A percentile compares a stretch with the other conserved stretches of the same genome.
Conservation (phyloP, 148 eudicot genomes). For the Rhododendron vialii region DNA sequence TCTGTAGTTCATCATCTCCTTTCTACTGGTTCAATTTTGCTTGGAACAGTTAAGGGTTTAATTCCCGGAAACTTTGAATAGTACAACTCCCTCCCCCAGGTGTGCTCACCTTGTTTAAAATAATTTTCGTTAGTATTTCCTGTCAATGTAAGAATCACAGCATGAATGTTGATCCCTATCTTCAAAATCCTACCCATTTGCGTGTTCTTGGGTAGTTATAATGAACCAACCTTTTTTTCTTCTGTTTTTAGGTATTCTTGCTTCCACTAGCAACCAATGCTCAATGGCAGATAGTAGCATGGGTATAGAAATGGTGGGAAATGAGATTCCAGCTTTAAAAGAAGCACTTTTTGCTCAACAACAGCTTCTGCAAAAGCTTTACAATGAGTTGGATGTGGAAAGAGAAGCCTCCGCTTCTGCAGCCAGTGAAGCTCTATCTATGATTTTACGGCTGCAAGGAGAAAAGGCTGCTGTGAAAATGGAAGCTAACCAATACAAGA, state of each 20-base stretch:
- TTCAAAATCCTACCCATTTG: background rate
- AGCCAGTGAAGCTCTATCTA: conserved; percentile 83
- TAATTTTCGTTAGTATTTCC: background rate
- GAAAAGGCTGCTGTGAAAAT: conserved; percentile 83
- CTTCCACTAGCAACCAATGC: background rate
- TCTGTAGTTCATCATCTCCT: background rate
- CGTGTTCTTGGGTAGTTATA: background rate
- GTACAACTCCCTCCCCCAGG: background rate
- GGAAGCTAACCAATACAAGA: conserved; percentile 89
- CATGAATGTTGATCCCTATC: background rate
- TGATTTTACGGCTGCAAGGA: conserved; percentile 82
- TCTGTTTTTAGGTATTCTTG: background rate
- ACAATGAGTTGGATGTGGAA: conserved; percentile 78
- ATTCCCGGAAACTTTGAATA: background rate
- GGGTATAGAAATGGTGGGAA: conserved; percentile 25
- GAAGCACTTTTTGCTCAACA: conserved; percentile 75
- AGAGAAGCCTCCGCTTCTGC: conserved; percentile 81
- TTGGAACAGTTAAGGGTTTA: background rate
- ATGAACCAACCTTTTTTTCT: background rate
- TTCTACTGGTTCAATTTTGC: background rate
- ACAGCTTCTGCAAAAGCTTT: conserved; percentile 75
- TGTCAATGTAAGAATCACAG: background rate
- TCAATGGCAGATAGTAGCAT: conserved; percentile 32
- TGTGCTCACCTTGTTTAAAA: background rate
- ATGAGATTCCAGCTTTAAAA: conserved; percentile 38